Base-by-base conservation (phyloP, 768 basidiomycete species). In the Naganishia vishniacii region DNA sequence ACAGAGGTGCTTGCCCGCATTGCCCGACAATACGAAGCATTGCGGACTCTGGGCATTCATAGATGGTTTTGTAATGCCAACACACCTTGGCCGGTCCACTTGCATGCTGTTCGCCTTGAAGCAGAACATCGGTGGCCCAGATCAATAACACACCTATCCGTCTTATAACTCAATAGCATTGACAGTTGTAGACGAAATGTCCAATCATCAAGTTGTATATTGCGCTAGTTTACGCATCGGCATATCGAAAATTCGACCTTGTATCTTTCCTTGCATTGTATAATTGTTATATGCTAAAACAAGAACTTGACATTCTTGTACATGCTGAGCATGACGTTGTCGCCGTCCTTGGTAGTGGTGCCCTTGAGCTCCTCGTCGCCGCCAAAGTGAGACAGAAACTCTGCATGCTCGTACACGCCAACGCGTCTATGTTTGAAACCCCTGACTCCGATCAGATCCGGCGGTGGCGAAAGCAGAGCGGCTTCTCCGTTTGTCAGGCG, bases 241-340 rank as follows among this genome's bases (percentile, higher is more conserved):
- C 7, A 15, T 37, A 37, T 7, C 34, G 15, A 37, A 37, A 37
- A 37, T n/a, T n/a, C n/a, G 34, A 15, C 34, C 34, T n/a, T 40
- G 37, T n/a, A 44, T 44, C 9, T n/a, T 6, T 8, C 13, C 42
- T 15, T 11, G 7, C 42, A 44, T 44, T 15, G 42, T 44, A 44
- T 37, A 15, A 37, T 37, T 7, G 7, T 15, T 37, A 37, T 37
- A 34, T 32, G 18, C 63, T 69, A 94, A 70, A 94, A 94, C 72
- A 94, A 80, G 73, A 95, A 86, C 77, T 92, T 91, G 66, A 92
- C 92, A 79, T 95, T 95, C 78, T 87, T 84, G 76, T 95, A 97
- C 76, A 87, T 92, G 69, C 87, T 85, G 62, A 92, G 72, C 82
- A 95, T 81, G 7, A 92, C 89, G 75, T 92, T 93, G 78, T 89